Percentiles rank a stretch among this genome's conserved stretches.
These are phyloP conservation scores for Xylariales sp. DNA, from an alignment of 2,329 filamentous ascomycete genomes.

Conservation along the genomic window DNA sequence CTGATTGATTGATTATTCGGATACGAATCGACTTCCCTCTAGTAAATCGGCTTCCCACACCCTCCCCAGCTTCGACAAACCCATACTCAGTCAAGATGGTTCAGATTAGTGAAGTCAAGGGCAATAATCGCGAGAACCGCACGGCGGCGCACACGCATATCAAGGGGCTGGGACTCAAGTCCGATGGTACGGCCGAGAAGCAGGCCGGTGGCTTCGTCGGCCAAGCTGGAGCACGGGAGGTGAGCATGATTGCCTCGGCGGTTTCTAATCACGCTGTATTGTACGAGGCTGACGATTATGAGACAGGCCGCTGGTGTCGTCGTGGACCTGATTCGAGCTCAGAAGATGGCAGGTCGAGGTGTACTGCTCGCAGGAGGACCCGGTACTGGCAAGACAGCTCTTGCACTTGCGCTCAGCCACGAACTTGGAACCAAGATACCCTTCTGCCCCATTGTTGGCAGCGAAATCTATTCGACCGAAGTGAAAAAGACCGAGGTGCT, in stretches of 20 bases:
- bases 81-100: constrained; percentile 55
- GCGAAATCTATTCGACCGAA: constrained; percentile 95
- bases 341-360: constrained; percentile 96
- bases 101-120: constrained; percentile 91
- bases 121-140: constrained; percentile 89
- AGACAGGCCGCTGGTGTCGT: constrained; percentile 84
- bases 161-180: constrained; percentile 82
- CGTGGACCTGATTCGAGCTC: constrained; percentile 89
- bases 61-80: background rate
- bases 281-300: background rate
- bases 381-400: constrained; percentile 93
- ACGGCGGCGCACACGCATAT: constrained; percentile 98
- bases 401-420: constrained; percentile 92
- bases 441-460: constrained; percentile 96
- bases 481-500: constrained; percentile 99
- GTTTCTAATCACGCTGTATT: background rate
- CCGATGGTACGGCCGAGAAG: constrained; percentile 80
- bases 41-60: background rate
- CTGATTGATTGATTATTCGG: background rate
- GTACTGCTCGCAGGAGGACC: constrained; percentile 91
- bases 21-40: background rate
- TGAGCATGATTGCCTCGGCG: constrained; percentile 36
- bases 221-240: constrained; percentile 82
- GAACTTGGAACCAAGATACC: constrained; percentile 97
- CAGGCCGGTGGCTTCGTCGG: constrained; percentile 83